phyloP scores from a whole-genome alignment of 1,284 basidiomycete genomes.

The Ganoderma meredithae region DNA sequence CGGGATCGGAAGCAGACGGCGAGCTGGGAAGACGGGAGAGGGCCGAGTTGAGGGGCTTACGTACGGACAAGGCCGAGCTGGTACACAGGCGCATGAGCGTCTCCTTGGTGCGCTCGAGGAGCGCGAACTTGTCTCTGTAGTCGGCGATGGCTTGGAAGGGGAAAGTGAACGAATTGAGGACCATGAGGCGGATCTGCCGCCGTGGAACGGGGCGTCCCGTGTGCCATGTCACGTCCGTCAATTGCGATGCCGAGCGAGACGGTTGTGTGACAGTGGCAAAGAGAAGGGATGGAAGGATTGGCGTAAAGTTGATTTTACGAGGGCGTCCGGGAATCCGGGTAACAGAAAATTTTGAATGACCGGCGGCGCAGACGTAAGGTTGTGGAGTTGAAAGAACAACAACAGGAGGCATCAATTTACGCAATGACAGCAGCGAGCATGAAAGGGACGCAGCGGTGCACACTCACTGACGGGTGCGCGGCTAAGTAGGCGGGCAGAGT shows the following conservation, averaged over 20 bases:
- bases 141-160: conserved; percentile 60
- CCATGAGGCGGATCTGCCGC: conserved; percentile 61
- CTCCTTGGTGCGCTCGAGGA: conserved; percentile 62
- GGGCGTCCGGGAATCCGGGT: not conserved
- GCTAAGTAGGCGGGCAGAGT: conserved; percentile 57
- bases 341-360: not conserved
- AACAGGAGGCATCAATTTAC: conserved; percentile 10
- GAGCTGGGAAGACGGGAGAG: not conserved
- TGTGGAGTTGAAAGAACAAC: not conserved
- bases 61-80: conserved; percentile 60
- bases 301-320: conserved; percentile 5
- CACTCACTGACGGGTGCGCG: conserved; percentile 54
- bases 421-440: conserved; percentile 22
- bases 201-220: not conserved
- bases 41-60: conserved; percentile 27
- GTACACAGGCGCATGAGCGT: conserved; percentile 57
- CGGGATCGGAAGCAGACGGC: conserved; percentile 23
- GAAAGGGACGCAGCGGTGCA: not conserved
- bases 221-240: not conserved
- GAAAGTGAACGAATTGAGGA: conserved; percentile 72
- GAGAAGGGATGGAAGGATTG: conserved; percentile 14
- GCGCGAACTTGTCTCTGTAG: conserved; percentile 47
- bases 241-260: not conserved
- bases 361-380: not conserved
- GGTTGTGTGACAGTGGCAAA: not conserved